A percentile compares a stretch with the other conserved stretches of the same genome.
Evolutionary conservation across 2,329 filamentous ascomycete species (phyloP).

Genomic region (Monilinia laxa): DNA sequence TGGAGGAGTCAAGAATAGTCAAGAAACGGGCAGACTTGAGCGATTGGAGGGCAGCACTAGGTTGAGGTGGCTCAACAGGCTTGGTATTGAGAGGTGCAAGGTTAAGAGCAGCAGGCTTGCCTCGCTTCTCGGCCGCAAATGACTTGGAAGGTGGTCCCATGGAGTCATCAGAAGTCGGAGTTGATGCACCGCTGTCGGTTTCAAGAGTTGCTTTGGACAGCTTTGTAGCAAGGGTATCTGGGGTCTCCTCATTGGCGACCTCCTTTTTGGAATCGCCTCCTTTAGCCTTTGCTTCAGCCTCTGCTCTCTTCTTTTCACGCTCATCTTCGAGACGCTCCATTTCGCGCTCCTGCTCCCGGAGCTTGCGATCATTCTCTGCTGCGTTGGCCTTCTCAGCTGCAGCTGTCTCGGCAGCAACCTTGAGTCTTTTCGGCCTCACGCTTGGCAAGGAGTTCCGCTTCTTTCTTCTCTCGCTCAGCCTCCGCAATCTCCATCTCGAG

Average conservation of each 20-base stretch:
- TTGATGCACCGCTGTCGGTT: slow-evolving; percentile 44
- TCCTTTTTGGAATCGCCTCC: slow-evolving; percentile 34
- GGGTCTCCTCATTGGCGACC: slow-evolving; percentile 33
- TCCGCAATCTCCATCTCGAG: slow-evolving; percentile 53
- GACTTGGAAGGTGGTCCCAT: slow-evolving; percentile 53
- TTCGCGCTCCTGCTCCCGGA: slow-evolving; percentile 70
- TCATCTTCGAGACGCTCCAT: slow-evolving; percentile 73
- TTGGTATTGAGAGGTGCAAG: slow-evolving; percentile 79
- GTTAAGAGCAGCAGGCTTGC: slow-evolving; percentile 86
- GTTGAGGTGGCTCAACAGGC: slow-evolving; percentile 84
- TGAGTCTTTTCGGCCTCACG: slow-evolving; percentile 42
- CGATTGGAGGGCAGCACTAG: slow-evolving; percentile 89
- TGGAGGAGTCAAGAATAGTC: slow-evolving; percentile 71
- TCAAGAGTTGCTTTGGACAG: slow-evolving; percentile 52
- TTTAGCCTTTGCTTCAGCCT: slow-evolving; percentile 45
- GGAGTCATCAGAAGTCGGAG: slow-evolving; percentile 47
- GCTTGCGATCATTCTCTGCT: slow-evolving; percentile 61
- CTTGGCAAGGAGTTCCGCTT: slow-evolving; percentile 40
- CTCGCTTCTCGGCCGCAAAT: slow-evolving; percentile 59
- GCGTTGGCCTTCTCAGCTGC: slow-evolving; percentile 50
- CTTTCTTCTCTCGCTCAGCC: slow-evolving; percentile 39
- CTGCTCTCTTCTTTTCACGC: slow-evolving; percentile 57
- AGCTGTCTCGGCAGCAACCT: slow-evolving; percentile 45
- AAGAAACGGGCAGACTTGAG: slow-evolving; percentile 90
- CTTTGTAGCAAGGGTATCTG: slow-evolving; percentile 45